phyloP scores from a whole-genome alignment of 768 basidiomycete species.

The Cystofilobasidium ferigula region DNA sequence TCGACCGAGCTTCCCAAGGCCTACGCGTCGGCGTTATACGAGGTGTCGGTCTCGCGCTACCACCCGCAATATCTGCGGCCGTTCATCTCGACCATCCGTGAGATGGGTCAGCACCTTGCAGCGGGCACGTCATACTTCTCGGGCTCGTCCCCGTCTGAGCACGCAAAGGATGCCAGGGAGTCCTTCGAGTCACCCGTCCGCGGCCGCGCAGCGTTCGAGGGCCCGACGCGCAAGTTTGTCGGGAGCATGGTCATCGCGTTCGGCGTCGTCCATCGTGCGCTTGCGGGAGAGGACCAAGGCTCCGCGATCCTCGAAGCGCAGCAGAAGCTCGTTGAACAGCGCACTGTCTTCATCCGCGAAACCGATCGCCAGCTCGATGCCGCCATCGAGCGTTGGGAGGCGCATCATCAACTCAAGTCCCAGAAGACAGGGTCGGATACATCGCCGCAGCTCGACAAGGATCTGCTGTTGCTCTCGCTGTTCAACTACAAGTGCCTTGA shows the following conservation, averaged over 20 bases:
- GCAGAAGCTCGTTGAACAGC: neutral
- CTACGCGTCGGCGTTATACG: constrained; percentile 6
- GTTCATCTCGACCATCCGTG: constrained; percentile 12
- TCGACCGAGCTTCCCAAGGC: constrained; percentile 2
- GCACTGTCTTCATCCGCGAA: neutral
- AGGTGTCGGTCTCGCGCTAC: constrained; percentile 11
- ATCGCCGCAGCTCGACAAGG: constrained; percentile 13
- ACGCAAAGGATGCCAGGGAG: neutral
- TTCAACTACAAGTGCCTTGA: constrained; percentile 17
- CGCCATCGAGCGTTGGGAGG: constrained; percentile 19
- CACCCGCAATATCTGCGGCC: constrained; percentile 12
- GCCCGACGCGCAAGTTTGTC: constrained; percentile 8
- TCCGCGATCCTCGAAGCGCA: neutral
- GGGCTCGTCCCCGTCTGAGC: constrained; percentile 3
- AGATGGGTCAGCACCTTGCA: constrained; percentile 14
- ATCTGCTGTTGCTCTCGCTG: constrained; percentile 17
- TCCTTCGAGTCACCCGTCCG: neutral
- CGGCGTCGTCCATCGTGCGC: constrained; percentile 13
- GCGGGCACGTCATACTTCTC: constrained; percentile 15
- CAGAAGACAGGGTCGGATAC: neutral
- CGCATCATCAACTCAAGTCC: neutral
- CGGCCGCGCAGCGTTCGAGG: constrained; percentile 2
- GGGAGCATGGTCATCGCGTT: neutral
- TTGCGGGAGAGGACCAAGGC: constrained; percentile 2
- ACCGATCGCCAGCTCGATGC: constrained; percentile 16